Percentiles rank a stretch among this genome's conserved stretches.
Conservation (phyloP, 441 rosid genomes). For the Gossypium armourianum region DNA sequence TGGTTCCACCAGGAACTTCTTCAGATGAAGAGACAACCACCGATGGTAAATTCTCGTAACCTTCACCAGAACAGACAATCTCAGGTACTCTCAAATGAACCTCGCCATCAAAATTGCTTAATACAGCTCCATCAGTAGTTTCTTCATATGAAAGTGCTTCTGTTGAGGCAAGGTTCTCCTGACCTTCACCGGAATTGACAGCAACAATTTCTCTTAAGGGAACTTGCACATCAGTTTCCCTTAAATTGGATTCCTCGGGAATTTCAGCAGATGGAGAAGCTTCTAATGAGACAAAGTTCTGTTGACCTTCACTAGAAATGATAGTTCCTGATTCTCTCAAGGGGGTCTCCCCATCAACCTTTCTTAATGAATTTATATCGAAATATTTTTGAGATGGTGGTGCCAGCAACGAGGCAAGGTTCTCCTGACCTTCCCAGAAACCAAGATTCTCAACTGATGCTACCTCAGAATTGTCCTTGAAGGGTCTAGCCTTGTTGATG, state of each 20-base stretch:
- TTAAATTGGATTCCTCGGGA: neutral
- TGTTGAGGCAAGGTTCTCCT: neutral
- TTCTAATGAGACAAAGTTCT: neutral
- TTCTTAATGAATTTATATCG: neutral
- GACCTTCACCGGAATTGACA: conserved; percentile 7
- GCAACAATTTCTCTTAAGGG: neutral
- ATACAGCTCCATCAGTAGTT: conserved; percentile 3
- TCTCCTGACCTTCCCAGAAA: neutral
- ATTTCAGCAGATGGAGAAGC: neutral
- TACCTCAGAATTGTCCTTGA: conserved; percentile 15
- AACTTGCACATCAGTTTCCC: neutral
- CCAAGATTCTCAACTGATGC: conserved; percentile 7
- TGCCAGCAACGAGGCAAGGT: neutral
- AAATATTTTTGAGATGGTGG: neutral
- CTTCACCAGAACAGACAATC: neutral
- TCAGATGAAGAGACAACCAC: neutral
- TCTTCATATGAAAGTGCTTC: conserved; percentile 5
- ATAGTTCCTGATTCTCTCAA: neutral
- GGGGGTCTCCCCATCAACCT: neutral
- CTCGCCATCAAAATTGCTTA: conserved; percentile 3
- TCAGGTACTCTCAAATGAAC: neutral
- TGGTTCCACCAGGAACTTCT: conserved; percentile 4
- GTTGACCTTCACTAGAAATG: neutral
- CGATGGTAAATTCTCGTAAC: neutral
- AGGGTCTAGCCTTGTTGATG: conserved; percentile 5